Percentiles rank a stretch among this genome's conserved stretches.
phyloP scores from a whole-genome alignment of 2,329 filamentous ascomycete species.

The Orbilia brochopaga region DNA sequence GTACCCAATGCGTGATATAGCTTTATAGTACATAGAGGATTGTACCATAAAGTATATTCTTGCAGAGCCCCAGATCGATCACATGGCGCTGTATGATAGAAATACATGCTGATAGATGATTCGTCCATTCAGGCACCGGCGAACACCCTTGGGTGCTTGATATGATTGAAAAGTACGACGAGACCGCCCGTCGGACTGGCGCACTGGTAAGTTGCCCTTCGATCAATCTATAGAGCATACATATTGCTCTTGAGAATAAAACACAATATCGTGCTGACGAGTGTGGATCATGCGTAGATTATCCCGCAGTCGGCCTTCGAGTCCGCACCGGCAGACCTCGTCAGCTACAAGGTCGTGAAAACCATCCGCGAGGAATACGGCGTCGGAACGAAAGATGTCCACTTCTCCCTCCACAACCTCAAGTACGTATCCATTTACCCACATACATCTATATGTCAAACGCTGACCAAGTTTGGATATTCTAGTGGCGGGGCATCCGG shows the following conservation, averaged over 20 bases:
- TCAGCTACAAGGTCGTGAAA: constrained; percentile 64
- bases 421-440: constrained; percentile 56
- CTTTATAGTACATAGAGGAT: too few species aligned
- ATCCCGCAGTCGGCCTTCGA: constrained; percentile 70
- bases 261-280: constrained; percentile 44
- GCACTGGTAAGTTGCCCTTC: constrained; percentile 63
- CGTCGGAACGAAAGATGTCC: constrained; percentile 64
- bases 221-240: neutral
- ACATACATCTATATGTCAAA: constrained; percentile 14
- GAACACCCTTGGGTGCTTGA: constrained; percentile 70
- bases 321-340: constrained; percentile 68
- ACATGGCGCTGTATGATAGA: constrained; percentile 22
- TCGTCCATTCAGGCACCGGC: constrained; percentile 64
- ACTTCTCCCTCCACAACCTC: constrained; percentile 62
- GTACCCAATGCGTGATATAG: constrained; percentile 54
- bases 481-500: constrained; percentile 66
- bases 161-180: constrained; percentile 68
- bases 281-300: constrained; percentile 58
- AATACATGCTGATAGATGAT: constrained; percentile 8
- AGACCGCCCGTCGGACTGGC: constrained; percentile 65
- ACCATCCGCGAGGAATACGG: constrained; percentile 63
- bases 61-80: constrained; percentile 13
- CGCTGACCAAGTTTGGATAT: constrained; percentile 1
- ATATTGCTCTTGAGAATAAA: neutral
- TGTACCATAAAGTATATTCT: neutral